Base-by-base conservation (phyloP, 345 rosid genomes). In the Citrus glauca region DNA sequence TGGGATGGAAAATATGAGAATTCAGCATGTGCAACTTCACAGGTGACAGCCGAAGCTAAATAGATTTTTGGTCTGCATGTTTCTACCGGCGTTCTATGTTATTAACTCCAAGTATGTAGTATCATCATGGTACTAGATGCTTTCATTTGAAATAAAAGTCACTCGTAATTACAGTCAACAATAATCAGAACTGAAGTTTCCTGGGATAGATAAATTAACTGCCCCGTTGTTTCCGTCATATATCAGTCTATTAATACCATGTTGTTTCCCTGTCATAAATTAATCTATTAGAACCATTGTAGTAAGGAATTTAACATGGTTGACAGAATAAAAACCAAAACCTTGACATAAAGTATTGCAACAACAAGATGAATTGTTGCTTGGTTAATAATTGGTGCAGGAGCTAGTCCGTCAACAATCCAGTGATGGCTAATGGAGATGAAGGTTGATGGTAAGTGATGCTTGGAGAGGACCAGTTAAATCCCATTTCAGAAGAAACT, bases 1-100 rank as follows among this genome's bases (percentile, higher is more conserved):
- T 95, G 97, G 99, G 82, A 77, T 27, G 93, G 98, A 33, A 93
- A 93, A 77, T 95, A 84, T 55, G 97, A 92, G 84, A 78, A 85
- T 77, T 85, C 91, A 7, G 81, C 72, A 0, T 90, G 81, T 76
- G 90, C 97, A 73, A 85, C 85, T 1, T 53, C 57, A 56, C 69
- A 77, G 50, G 71, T 48, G 55, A 57, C 53, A 14, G 42, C 74
- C 13, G 72, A 59, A 57, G 66, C 74, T 32, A 72, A 33, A 33
- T 65, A 76, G 66, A 70, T 33, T 13, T 9, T 32, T 42, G 62
- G 24, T 50, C 25, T 42, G 74, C 63, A 45, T 42, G 27, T 64
- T 37, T 33, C 60, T 48, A 0, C 62, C 3, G 25, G 50, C 30
- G 14, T 3, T 48, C 11, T 17, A 70, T 16, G 55, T 68, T 38